A percentile compares a stretch with the other conserved stretches of the same genome.
These are phyloP conservation scores for Phoma sp. DNA, from an alignment of 2,329 filamentous ascomycete species.

Conservation along the genomic window DNA sequence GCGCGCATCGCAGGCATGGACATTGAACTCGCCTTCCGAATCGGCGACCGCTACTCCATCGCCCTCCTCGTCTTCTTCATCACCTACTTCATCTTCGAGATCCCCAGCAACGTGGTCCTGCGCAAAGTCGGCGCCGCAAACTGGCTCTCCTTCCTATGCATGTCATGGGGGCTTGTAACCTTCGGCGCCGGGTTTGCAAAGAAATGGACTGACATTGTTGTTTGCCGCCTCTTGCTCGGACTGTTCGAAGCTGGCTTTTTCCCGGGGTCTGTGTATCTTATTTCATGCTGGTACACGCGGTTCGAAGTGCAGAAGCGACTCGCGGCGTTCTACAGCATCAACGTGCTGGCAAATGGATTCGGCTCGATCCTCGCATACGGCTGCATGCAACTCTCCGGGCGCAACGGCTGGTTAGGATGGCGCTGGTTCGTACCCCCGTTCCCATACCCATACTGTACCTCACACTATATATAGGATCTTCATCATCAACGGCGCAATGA, in stretches of 20 bases:
- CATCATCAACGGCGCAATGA: constrained; percentile 62
- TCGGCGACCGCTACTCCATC: constrained; percentile 56
- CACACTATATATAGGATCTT: no score
- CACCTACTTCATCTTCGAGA: constrained; percentile 60
- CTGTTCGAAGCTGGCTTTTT: constrained; percentile 30
- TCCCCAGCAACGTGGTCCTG: constrained; percentile 60
- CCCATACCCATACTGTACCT: no score
- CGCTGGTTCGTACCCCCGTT: constrained; percentile 22
- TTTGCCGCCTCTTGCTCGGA: constrained; percentile 29
- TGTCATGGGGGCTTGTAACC: constrained; percentile 31
- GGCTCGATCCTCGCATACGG: constrained; percentile 59
- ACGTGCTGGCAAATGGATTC: constrained; percentile 61
- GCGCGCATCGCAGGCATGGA: constrained; percentile 56
- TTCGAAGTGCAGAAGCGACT: constrained; percentile 58
- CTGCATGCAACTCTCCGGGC: constrained; percentile 34
- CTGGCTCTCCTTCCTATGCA: constrained; percentile 30
- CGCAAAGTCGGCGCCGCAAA: constrained; percentile 42
- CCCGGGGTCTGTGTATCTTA: constrained; percentile 19
- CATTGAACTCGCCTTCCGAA: constrained; percentile 51
- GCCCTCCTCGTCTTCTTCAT: constrained; percentile 62
- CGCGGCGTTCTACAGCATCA: constrained; percentile 60
- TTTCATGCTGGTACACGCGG: constrained; percentile 54
- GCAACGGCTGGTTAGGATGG: constrained; percentile 21
- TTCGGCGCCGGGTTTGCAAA: constrained; percentile 28
- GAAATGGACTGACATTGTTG: constrained; percentile 28